These are phyloP conservation scores for Leishmania guyanensis DNA, from an alignment of 208 protist species.

Conservation along the genomic window DNA sequence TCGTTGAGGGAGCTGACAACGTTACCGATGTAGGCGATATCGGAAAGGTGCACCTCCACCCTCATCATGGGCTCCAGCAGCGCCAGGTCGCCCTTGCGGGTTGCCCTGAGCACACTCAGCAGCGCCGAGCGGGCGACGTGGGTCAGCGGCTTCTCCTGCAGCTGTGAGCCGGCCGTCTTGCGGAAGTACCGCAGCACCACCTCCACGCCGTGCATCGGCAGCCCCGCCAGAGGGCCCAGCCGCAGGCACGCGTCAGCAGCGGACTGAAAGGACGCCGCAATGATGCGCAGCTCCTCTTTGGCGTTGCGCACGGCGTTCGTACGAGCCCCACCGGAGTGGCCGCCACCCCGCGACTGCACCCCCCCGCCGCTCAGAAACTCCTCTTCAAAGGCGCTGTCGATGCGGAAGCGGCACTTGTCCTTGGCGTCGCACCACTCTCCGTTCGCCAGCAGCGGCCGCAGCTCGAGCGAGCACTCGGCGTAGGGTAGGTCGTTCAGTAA, in stretches of 20 bases:
- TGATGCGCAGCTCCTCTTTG: conserved; percentile 48
- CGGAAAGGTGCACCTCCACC: conserved; percentile 85
- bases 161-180: conserved; percentile 47
- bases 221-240: conserved; percentile 67
- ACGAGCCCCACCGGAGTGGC: conserved; percentile 13
- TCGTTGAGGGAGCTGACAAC: conserved; percentile 83
- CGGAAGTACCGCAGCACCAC: conserved; percentile 63
- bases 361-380: conserved; percentile 25
- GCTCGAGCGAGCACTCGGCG: conserved; percentile 57
- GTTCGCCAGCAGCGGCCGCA: conserved; percentile 51
- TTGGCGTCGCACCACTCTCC: conserved; percentile 16
- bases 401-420: conserved; percentile 45
- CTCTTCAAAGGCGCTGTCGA: conserved; percentile 50
- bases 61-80: conserved; percentile 90
- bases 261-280: conserved; percentile 38
- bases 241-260: conserved; percentile 60
- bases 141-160: conserved; percentile 49
- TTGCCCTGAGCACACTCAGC: conserved; percentile 43
- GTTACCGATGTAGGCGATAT: conserved; percentile 67
- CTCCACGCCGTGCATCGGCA: conserved; percentile 77
- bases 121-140: conserved; percentile 58
- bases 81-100: conserved; percentile 38
- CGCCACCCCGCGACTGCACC: background rate
- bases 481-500: conserved; percentile 69
- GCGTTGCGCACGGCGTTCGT: conserved; percentile 41